phyloP scores from a whole-genome alignment of 2,329 filamentous ascomycete genomes.

The Helminthosporium solani region DNA sequence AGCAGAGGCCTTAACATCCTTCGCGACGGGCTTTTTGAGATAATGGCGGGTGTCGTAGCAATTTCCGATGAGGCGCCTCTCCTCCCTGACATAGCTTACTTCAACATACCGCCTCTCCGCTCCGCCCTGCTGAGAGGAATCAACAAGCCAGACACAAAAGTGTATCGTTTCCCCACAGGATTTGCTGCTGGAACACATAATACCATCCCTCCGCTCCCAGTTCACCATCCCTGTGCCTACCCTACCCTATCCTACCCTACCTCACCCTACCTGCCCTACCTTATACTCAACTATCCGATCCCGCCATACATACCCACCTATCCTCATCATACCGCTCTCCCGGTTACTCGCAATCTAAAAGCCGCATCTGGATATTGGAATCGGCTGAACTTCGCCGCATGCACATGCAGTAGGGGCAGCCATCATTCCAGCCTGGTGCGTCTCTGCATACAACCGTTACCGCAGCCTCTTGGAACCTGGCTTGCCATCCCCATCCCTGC shows the following conservation, averaged over 20 bases:
- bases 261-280: no score
- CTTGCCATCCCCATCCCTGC: constrained; percentile 24
- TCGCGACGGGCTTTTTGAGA: constrained; percentile 12
- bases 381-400: constrained; percentile 28
- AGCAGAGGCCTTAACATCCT: constrained; percentile 24
- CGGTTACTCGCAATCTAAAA: constrained; percentile 20
- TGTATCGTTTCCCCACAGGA: constrained; percentile 20
- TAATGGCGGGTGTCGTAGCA: constrained; percentile 20
- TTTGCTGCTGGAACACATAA: constrained; percentile 19
- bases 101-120: constrained; percentile 12
- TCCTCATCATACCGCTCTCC: constrained; percentile 24
- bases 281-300: no score
- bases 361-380: constrained; percentile 24
- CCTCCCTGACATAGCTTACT: constrained; percentile 13
- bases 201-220: constrained; percentile 21
- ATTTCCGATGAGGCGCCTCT: constrained; percentile 24
- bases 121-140: constrained; percentile 18
- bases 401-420: constrained; percentile 32
- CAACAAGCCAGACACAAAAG: constrained; percentile 10
- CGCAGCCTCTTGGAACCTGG: constrained; percentile 21
- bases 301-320: no score
- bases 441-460: constrained; percentile 26
- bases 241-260: no score
- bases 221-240: constrained; percentile 18
- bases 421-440: constrained; percentile 23